Base-by-base conservation (phyloP, 805 yeast species). In the Hermanozyma aechmeae region DNA sequence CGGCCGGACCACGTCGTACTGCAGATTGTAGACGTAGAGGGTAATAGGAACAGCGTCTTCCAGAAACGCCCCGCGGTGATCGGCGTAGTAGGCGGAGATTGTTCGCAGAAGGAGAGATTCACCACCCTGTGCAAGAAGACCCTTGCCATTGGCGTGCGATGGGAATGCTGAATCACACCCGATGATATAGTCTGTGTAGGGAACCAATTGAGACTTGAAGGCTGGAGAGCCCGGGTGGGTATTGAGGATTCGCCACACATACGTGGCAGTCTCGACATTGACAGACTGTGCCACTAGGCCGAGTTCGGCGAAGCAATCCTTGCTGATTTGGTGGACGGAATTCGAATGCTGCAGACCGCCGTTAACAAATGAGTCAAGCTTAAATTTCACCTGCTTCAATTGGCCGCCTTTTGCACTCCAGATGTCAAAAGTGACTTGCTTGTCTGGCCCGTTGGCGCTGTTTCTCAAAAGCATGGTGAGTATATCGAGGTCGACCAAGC, bases 371-470 rank as follows among this genome's bases (percentile, higher is more conserved):
- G n/a, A n/a, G n/a, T n/a, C n/a, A n/a, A n/a, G n/a, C n/a, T n/a
- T n/a, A n/a, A n/a, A n/a, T n/a, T n/a, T n/a, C n/a, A n/a, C n/a
- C n/a, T n/a, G n/a, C n/a, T n/a, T n/a, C n/a, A n/a, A n/a, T n/a
- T n/a, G n/a, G 2, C 86, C 86, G 14, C 96, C 96, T 55, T 86
- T 86, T 2, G 94, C 92, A 25, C 73, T 75, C 95, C 95, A 87
- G 2, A 84, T 74, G 28, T 70, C 75, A 24, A 87, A 58, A 7
- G 62, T 55, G 5, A 81, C 55, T 3, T 63, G 51, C 22, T 57
- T 48, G 5, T 53, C 51, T 10, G 20, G 7, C 8, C 61, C 52
- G 15, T 61, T 54, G 16, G 61, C 43, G 25, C 46, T 42, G 29
- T 50, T 58, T 19, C 43, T 34, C 12, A 73, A 53, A 35, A 70